phyloP scores from a whole-genome alignment of 108 stramenopile species.

The Conticribra guillardii region DNA sequence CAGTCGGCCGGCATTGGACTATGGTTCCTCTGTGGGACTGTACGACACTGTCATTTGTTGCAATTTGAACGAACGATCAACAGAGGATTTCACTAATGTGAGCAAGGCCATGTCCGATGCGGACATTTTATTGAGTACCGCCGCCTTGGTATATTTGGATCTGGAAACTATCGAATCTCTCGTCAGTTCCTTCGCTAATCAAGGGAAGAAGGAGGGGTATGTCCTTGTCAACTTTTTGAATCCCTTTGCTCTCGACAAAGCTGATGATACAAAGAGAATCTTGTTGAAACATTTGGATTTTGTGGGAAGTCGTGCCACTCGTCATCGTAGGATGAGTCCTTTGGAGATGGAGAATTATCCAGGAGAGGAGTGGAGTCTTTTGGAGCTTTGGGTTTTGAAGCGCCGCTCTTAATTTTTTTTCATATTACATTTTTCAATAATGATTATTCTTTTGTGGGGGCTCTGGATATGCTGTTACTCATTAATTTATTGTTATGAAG shows the following conservation, averaged over 20 bases:
- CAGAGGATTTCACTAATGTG: slow-evolving; percentile 15
- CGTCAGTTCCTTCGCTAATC: slow-evolving; percentile 27
- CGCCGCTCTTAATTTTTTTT: slow-evolving; percentile 26
- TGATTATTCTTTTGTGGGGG: too few species aligned
- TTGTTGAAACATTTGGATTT: slow-evolving; percentile 53
- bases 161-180: slow-evolving; percentile 37
- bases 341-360: slow-evolving; percentile 52
- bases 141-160: slow-evolving; percentile 48
- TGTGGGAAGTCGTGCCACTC: slow-evolving; percentile 44
- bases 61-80: slow-evolving; percentile 40
- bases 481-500: too few species aligned
- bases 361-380: slow-evolving; percentile 52
- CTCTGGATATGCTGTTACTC: too few species aligned
- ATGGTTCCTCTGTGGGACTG: slow-evolving; percentile 40
- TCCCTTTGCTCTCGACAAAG: slow-evolving; percentile 52
- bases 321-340: slow-evolving; percentile 52
- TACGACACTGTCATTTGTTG: slow-evolving; percentile 39
- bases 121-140: slow-evolving; percentile 41
- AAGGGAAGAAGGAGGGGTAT: slow-evolving; percentile 26
- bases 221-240: slow-evolving; percentile 56
- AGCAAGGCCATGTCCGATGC: slow-evolving; percentile 26
- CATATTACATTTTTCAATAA: too few species aligned
- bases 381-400: slow-evolving; percentile 56
- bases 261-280: slow-evolving; percentile 52
- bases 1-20: slow-evolving; percentile 44